Evolutionary conservation across 495 filamentous ascomycete species (phyloP).

Genomic region (Endocarpon pusillum): DNA sequence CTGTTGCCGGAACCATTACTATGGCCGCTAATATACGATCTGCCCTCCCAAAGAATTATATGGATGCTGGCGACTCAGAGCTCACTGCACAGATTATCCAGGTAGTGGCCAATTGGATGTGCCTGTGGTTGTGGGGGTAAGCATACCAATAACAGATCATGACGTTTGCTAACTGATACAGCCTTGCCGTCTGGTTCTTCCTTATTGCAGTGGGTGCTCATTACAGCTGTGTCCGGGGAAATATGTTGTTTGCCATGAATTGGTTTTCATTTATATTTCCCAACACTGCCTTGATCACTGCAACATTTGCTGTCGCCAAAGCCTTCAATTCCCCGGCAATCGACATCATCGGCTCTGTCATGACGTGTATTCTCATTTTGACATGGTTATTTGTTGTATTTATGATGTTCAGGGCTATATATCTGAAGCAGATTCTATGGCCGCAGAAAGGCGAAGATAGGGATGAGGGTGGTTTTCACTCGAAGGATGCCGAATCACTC

Average conservation of each 20-base stretch:
- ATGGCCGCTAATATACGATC: conserved; percentile 33
- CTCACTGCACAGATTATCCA: conserved; percentile 36
- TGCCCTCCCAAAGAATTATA: conserved; percentile 34
- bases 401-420: conserved; percentile 54
- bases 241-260: conserved; percentile 67
- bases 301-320: conserved; percentile 53
- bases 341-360: conserved; percentile 47
- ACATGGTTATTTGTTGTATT: conserved; percentile 53
- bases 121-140: conserved; percentile 70
- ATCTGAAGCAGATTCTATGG: conserved; percentile 48
- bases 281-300: conserved; percentile 60
- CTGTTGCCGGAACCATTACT: conserved; percentile 46
- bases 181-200: conserved; percentile 74
- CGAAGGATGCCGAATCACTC: too few species aligned
- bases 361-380: conserved; percentile 42
- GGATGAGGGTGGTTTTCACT: conserved; percentile 38
- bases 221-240: conserved; percentile 40
- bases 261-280: conserved; percentile 85
- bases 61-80: conserved; percentile 39
- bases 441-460: conserved; percentile 52
- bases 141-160: conserved; percentile 2
- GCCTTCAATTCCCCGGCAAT: conserved; percentile 45
- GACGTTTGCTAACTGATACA: conserved; percentile 9
- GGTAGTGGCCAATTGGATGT: conserved; percentile 39
- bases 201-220: conserved; percentile 60